These are phyloP conservation scores for Aspergillus campestris DNA, from an alignment of 495 filamentous ascomycete genomes.

Conservation along the genomic window DNA sequence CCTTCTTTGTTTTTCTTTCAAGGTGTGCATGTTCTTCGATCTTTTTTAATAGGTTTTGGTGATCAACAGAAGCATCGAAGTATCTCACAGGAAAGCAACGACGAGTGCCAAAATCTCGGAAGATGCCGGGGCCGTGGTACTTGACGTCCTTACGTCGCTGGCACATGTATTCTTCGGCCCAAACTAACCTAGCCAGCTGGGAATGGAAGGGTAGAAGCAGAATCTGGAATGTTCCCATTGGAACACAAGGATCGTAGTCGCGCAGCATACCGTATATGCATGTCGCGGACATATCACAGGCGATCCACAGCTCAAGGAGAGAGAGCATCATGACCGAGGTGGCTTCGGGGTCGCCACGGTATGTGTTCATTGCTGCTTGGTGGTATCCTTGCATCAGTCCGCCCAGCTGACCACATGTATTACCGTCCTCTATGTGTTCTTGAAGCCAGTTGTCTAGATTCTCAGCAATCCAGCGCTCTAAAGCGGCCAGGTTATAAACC, in stretches of 20 bases:
- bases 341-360: conserved; percentile 38
- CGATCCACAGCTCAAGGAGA: conserved; percentile 55
- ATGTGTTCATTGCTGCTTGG: conserved; percentile 17
- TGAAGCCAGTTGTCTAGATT: conserved; percentile 30
- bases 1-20: conserved; percentile 27
- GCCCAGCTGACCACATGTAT: conserved; percentile 19
- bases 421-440: conserved; percentile 10
- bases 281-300: conserved; percentile 45
- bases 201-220: conserved; percentile 39
- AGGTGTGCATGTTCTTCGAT: conserved; percentile 34
- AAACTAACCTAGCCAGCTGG: conserved; percentile 43
- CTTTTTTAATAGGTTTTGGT: conserved; percentile 25
- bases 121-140: conserved; percentile 18
- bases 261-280: conserved; percentile 28
- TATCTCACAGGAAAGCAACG: conserved; percentile 46
- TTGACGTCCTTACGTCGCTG: conserved; percentile 12
- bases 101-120: conserved; percentile 16
- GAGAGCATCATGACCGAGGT: conserved; percentile 53
- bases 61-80: conserved; percentile 37
- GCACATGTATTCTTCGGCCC: conserved; percentile 43
- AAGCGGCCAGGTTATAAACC: conserved; percentile 13
- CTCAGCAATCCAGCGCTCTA: conserved; percentile 37
- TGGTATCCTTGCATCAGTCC: conserved; percentile 25
- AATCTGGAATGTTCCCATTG: conserved; percentile 29
- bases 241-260: conserved; percentile 45